A percentile compares a stretch with the other conserved stretches of the same genome.
Conservation (phyloP, 371 early-diverging fungal species). For the Fennellomyces sp. region DNA sequence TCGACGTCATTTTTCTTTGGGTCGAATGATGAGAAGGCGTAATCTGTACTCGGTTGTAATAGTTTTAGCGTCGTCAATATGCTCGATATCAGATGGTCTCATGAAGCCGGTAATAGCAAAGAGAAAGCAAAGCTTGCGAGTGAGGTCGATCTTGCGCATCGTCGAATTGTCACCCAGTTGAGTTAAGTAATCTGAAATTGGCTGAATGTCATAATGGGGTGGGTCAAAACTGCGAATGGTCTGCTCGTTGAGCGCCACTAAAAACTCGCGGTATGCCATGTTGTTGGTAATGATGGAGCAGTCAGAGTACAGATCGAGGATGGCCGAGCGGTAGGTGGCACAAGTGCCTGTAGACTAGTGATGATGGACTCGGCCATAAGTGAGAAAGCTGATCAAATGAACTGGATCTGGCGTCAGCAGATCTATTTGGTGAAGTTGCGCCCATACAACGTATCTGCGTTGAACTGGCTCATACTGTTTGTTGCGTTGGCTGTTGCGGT, state of each 20-base stretch:
- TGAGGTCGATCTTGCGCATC: background rate
- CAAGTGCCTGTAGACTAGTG: constrained; percentile 6
- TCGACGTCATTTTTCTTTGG: constrained; percentile 20
- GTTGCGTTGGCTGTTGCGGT: background rate
- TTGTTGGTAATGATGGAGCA: background rate
- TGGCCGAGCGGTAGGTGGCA: constrained; percentile 6
- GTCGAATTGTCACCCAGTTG: constrained; percentile 1
- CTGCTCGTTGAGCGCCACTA: constrained; percentile 5
- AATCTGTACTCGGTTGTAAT: background rate
- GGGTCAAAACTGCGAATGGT: constrained; percentile 4
- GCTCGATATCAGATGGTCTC: constrained; percentile 26
- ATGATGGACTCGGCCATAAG: background rate
- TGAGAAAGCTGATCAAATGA: constrained; percentile 14
- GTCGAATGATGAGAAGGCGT: constrained; percentile 3
- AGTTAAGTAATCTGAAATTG: background rate
- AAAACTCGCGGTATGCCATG: background rate
- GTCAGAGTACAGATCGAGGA: constrained; percentile 2
- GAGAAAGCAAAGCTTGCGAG: constrained; percentile 22
- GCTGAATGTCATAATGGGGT: constrained; percentile 8
- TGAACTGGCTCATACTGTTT: background rate
- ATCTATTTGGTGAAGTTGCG: background rate
- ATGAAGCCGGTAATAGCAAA: constrained; percentile 25
- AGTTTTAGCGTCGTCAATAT: constrained; percentile 13
- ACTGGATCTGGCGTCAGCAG: background rate
- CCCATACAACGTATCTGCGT: background rate